Conservation (phyloP, 2,329 filamentous ascomycete species). For the Chalara sp. region DNA sequence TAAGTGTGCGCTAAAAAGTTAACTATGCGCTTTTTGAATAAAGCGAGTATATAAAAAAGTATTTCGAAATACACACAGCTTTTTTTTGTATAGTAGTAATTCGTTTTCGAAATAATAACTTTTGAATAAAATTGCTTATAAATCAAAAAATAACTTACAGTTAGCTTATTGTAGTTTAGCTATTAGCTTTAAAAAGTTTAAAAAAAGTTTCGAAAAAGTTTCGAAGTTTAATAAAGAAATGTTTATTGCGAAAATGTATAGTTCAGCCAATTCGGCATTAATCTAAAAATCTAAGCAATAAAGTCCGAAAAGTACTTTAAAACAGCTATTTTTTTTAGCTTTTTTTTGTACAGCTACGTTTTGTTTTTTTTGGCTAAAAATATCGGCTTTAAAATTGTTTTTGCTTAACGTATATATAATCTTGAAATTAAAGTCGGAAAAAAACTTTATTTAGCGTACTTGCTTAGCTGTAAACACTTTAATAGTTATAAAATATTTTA, state of each 20-base stretch:
- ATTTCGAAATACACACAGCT: not conserved
- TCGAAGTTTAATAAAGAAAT: too few relatives aligned
- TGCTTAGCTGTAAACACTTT: constrained; percentile 4
- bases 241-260: not conserved
- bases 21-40: not conserved
- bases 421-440: constrained; percentile 1
- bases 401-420: constrained; percentile 5
- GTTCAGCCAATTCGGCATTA: not conserved
- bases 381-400: not conserved
- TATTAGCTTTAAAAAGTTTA: too few relatives aligned
- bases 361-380: not conserved
- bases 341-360: not conserved
- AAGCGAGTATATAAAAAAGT: not conserved
- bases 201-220: too few relatives aligned
- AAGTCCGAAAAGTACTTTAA: not conserved
- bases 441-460: not conserved
- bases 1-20: not conserved
- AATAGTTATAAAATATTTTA: constrained; percentile 12
- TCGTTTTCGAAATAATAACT: not conserved
- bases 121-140: not conserved
- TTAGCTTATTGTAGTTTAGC: not conserved
- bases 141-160: not conserved
- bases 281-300: not conserved
- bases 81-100: not conserved
- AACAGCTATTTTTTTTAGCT: not conserved